Evolutionary conservation across 2,329 filamentous ascomycete genomes (phyloP).

Genomic region (Hymenoscyphus linearis): DNA sequence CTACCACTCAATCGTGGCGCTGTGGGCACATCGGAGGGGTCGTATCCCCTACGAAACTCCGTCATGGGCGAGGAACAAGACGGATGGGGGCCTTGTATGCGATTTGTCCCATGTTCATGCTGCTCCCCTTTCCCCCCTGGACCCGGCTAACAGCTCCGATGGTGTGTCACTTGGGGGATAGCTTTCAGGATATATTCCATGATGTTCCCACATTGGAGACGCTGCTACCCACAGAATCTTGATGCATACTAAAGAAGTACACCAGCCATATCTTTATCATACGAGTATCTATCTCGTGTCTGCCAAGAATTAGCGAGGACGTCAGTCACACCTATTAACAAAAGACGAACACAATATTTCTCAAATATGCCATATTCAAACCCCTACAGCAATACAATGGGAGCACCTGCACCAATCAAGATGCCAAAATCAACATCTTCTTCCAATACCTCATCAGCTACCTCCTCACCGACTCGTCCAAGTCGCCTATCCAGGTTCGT

Average conservation of each 20-base stretch:
- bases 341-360: neutral
- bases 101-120: neutral
- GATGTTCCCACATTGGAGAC: neutral
- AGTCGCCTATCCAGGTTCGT: conserved; percentile 12
- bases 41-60: neutral
- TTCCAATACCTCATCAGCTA: neutral
- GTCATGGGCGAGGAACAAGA: neutral
- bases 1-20: neutral
- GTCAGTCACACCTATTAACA: neutral
- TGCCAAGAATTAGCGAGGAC: neutral
- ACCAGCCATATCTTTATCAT: neutral
- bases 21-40: neutral
- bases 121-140: neutral
- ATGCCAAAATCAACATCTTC: neutral
- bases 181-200: neutral
- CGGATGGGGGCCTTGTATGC: neutral
- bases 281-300: neutral
- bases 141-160: neutral
- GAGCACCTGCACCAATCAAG: neutral
- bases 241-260: neutral
- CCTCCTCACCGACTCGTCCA: conserved; percentile 1
- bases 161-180: neutral
- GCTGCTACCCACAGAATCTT: neutral
- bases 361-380: neutral
- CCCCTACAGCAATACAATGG: neutral